Conservation (phyloP, 768 basidiomycete genomes). For the Lentinula boryana region DNA sequence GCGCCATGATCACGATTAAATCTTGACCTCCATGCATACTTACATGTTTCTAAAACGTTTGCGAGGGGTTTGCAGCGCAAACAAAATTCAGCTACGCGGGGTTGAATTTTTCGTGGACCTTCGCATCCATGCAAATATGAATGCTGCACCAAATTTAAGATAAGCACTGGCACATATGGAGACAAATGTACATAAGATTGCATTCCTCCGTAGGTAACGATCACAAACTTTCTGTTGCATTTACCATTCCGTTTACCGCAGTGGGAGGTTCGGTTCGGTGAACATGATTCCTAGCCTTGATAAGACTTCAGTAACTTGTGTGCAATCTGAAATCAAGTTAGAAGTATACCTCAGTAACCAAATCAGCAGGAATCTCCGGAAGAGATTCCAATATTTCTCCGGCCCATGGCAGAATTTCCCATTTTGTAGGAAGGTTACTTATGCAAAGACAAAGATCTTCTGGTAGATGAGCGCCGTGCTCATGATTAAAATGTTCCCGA, state of each 20-base stretch:
- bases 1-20: neutral
- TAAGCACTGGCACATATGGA: neutral
- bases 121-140: no score
- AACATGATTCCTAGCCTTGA: neutral
- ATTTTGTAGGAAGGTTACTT: conserved; percentile 66
- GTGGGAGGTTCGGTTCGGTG: neutral
- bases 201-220: neutral
- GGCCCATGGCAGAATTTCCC: conserved; percentile 57
- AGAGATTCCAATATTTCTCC: conserved; percentile 52
- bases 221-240: conserved; percentile 2
- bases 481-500: conserved; percentile 64
- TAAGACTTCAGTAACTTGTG: neutral
- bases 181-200: neutral
- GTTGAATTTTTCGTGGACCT: neutral
- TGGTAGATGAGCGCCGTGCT: conserved; percentile 69
- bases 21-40: neutral
- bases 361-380: conserved; percentile 56
- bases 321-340: neutral
- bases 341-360: conserved; percentile 44
- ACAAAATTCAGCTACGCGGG: neutral
- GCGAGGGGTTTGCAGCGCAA: neutral
- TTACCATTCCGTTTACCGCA: neutral
- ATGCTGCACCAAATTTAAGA: neutral
- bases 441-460: conserved; percentile 77
- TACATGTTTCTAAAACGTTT: neutral